Conservation (phyloP, 2,329 filamentous ascomycete species). For the Aspergillus costaricaensis region DNA sequence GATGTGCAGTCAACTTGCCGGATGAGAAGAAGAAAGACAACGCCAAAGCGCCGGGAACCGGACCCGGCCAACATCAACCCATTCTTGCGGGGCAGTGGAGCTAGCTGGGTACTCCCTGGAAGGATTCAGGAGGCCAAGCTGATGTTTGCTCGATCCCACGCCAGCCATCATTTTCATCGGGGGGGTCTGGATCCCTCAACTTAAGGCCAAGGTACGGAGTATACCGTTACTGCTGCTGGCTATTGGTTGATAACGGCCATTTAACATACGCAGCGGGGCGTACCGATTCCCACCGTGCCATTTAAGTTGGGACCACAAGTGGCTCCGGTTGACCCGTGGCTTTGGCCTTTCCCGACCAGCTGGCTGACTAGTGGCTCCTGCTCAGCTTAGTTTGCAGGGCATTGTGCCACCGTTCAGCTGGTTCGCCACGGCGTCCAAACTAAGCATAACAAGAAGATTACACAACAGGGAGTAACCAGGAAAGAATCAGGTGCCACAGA, state of each 20-base stretch:
- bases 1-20: neutral
- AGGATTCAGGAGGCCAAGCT: neutral
- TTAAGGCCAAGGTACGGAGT: no score
- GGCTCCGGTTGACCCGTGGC: neutral
- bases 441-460: neutral
- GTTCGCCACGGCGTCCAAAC: neutral
- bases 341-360: conserved; percentile 1
- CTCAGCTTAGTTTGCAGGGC: neutral
- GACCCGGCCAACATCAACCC: neutral
- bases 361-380: neutral
- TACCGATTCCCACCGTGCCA: neutral
- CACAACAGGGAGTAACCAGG: neutral
- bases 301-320: neutral
- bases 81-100: neutral
- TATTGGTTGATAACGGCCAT: neutral
- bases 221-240: no score
- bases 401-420: neutral
- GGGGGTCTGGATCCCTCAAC: neutral
- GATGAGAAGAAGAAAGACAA: neutral
- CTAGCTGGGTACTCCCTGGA: neutral
- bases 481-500: neutral
- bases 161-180: neutral
- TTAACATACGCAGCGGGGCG: neutral
- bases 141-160: neutral
- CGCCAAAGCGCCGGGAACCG: neutral